A percentile compares a stretch with the other conserved stretches of the same genome.
These are phyloP conservation scores for Acanthamoeba triangularis DNA, from an alignment of 208 protist species.

Conservation along the genomic window DNA sequence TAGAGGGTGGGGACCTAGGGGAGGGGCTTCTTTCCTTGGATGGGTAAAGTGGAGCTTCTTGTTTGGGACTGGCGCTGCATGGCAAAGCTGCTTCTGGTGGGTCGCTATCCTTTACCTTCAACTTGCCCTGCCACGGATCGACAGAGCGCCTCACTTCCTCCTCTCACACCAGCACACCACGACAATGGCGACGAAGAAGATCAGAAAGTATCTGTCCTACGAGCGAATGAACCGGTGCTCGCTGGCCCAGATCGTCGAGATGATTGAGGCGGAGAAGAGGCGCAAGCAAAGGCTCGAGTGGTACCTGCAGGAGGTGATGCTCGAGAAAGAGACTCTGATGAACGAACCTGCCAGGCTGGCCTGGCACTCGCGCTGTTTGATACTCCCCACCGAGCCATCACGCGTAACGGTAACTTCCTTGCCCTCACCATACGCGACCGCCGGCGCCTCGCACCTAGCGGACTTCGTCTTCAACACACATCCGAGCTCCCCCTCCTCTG, in stretches of 20 bases:
- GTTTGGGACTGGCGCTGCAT: too few relatives aligned
- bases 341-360: background rate
- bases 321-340: background rate
- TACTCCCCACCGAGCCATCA: background rate
- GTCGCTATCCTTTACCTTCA: too few relatives aligned
- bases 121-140: too few relatives aligned
- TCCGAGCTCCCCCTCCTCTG: background rate
- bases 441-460: too few relatives aligned
- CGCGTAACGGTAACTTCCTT: background rate
- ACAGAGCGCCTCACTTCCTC: too few relatives aligned
- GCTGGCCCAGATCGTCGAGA: background rate
- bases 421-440: too few relatives aligned
- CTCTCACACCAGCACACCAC: background rate
- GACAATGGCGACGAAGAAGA: background rate
- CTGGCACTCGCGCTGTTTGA: background rate
- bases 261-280: background rate
- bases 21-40: too few relatives aligned
- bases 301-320: background rate
- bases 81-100: too few relatives aligned
- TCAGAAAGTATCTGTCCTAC: background rate
- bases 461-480: too few relatives aligned
- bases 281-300: conserved; percentile 37
- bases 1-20: too few relatives aligned
- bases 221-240: background rate
- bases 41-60: too few relatives aligned